phyloP scores from a whole-genome alignment of 805 yeast genomes.

The Ogataea neopini region DNA sequence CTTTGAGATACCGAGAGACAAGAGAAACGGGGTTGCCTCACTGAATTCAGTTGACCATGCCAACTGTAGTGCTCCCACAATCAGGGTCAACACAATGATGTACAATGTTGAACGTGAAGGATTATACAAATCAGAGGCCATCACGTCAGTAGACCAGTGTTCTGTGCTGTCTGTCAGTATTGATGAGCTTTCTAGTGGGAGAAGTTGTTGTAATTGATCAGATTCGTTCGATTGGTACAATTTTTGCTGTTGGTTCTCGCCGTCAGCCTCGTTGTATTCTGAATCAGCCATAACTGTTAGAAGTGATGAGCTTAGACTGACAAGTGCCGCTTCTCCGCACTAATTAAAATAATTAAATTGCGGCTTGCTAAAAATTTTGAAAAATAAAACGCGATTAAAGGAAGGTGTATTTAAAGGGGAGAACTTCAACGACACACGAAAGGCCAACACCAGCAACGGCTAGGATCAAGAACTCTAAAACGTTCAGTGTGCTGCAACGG shows the following conservation, averaged over 20 bases:
- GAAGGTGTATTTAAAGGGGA: too few relatives aligned
- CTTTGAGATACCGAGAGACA: constrained; percentile 64
- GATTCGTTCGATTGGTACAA: background rate
- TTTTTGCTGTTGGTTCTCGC: background rate
- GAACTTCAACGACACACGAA: too few relatives aligned
- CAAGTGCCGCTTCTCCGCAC: too few relatives aligned
- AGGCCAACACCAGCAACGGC: too few relatives aligned
- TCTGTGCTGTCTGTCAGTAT: background rate
- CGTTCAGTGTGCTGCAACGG: too few relatives aligned
- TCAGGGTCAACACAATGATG: constrained; percentile 46
- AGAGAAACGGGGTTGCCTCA: constrained; percentile 59
- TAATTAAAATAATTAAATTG: too few relatives aligned
- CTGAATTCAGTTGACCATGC: constrained; percentile 69
- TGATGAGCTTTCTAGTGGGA: constrained; percentile 3
- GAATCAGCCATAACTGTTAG: background rate
- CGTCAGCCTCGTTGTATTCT: too few relatives aligned
- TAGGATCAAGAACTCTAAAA: too few relatives aligned
- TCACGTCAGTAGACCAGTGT: constrained; percentile 20
- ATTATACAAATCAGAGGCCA: constrained; percentile 30
- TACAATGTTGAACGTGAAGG: constrained; percentile 47
- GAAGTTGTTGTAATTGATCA: background rate
- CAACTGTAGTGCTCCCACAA: constrained; percentile 59
- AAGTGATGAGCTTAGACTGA: too few relatives aligned
- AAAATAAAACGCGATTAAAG: too few relatives aligned
- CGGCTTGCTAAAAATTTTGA: too few relatives aligned